These are phyloP conservation scores for Ceratocystis colombiana DNA, from an alignment of 2,329 filamentous ascomycete species.

Conservation along the genomic window DNA sequence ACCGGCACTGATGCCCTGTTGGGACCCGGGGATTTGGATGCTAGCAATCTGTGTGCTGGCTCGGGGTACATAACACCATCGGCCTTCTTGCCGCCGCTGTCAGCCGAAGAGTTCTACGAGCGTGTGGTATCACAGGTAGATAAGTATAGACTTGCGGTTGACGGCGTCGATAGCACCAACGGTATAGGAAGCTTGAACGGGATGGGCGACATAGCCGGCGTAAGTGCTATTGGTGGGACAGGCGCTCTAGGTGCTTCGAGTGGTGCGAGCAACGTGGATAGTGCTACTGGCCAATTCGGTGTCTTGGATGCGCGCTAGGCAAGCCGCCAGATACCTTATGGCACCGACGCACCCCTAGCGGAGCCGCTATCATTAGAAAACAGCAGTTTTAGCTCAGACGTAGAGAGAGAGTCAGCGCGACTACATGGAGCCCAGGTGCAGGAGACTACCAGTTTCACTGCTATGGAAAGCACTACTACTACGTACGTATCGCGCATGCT, in stretches of 20 bases:
- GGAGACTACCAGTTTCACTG: no score
- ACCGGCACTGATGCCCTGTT: background rate
- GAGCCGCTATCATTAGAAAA: no score
- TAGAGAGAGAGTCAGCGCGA: no score
- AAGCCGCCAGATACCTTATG: background rate
- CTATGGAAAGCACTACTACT: no score
- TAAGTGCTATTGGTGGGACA: no score
- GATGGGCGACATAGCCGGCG: no score
- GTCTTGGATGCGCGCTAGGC: constrained; percentile 5
- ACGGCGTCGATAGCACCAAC: no score
- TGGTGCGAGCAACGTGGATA: background rate
- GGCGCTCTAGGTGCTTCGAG: no score
- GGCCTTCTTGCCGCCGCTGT: background rate
- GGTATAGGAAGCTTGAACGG: no score
- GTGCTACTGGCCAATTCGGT: background rate
- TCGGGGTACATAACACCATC: background rate
- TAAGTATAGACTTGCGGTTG: background rate
- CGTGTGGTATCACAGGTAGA: background rate
- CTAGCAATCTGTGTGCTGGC: background rate
- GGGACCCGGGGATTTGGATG: background rate
- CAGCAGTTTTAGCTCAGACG: no score
- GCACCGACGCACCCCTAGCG: background rate
- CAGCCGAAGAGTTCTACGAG: background rate
- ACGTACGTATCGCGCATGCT: background rate
- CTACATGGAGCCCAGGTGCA: no score